phyloP scores from a whole-genome alignment of 805 yeast genomes.

The Kluyveromyces nonfermentans region DNA sequence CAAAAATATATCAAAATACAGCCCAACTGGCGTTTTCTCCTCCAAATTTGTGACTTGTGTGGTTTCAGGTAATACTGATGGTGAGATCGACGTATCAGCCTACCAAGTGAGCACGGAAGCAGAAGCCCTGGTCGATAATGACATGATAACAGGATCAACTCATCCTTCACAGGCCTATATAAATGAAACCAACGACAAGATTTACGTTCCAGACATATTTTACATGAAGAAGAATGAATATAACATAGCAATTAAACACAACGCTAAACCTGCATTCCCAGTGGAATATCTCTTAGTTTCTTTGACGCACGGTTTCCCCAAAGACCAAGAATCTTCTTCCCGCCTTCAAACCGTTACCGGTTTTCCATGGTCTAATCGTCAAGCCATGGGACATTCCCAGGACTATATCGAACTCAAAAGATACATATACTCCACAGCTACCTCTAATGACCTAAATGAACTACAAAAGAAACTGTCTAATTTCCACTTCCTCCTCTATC shows the following conservation, averaged over 20 bases:
- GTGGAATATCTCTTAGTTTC: conserved; percentile 84
- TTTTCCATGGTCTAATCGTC: conserved; percentile 78
- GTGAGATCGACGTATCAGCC: conserved; percentile 83
- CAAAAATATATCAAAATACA: conserved; percentile 57
- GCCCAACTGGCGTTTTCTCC: conserved; percentile 56
- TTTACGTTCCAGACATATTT: conserved; percentile 93
- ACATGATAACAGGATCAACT: conserved; percentile 75
- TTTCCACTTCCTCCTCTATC: conserved; percentile 64
- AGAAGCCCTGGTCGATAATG: conserved; percentile 81
- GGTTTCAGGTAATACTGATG: conserved; percentile 75
- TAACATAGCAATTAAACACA: conserved; percentile 73
- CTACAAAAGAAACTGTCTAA: conserved; percentile 42
- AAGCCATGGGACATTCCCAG: conserved; percentile 63
- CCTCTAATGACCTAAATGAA: conserved; percentile 24
- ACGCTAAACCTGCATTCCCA: conserved; percentile 88
- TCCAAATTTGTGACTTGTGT: conserved; percentile 93
- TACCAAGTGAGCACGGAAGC: conserved; percentile 86
- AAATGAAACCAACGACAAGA: conserved; percentile 55
- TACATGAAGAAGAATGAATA: conserved; percentile 82
- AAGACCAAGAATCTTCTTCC: conserved; percentile 33
- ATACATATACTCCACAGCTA: conserved; percentile 33
- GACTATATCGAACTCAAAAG: conserved; percentile 46
- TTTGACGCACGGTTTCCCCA: conserved; percentile 87
- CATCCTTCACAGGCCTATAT: conserved; percentile 83
- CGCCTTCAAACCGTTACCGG: conserved; percentile 35